A percentile compares a stretch with the other conserved stretches of the same genome.
Evolutionary conservation across 2,329 filamentous ascomycete species (phyloP).

Genomic region (Aspergillus fructus): DNA sequence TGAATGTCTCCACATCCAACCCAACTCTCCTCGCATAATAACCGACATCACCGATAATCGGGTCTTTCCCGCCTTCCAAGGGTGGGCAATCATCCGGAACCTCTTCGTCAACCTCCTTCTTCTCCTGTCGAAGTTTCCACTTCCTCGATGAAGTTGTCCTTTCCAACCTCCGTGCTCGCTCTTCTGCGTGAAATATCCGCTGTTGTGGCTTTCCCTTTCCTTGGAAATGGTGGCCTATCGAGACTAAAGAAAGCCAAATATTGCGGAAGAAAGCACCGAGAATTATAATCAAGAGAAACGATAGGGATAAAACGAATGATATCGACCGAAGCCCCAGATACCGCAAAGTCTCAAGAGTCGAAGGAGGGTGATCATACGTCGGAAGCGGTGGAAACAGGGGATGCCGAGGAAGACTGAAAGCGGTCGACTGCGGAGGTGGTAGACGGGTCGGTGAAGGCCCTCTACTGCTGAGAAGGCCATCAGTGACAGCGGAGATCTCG

Average conservation of each 20-base stretch:
- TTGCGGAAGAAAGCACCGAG: conserved; percentile 70
- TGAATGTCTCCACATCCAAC: conserved; percentile 76
- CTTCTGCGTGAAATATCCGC: conserved; percentile 73
- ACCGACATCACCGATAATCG: conserved; percentile 71
- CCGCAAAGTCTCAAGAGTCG: conserved; percentile 63
- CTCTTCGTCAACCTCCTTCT: conserved; percentile 42
- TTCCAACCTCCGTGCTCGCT: conserved; percentile 57
- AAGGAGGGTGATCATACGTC: conserved; percentile 70
- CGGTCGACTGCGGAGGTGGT: not conserved
- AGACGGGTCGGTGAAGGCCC: not conserved
- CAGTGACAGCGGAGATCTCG: conserved; percentile 12
- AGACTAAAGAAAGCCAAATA: conserved; percentile 53
- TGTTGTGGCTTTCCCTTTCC: conserved; percentile 59
- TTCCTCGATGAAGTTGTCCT: conserved; percentile 58
- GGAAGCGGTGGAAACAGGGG: conserved; percentile 78
- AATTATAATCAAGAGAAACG: conserved; percentile 75
- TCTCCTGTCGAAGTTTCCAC: conserved; percentile 57
- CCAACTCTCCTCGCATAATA: conserved; percentile 89
- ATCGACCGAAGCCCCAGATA: conserved; percentile 64
- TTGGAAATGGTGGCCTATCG: conserved; percentile 55
- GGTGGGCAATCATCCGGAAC: conserved; percentile 60
- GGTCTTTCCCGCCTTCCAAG: conserved; percentile 77
- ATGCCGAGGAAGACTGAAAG: conserved; percentile 18
- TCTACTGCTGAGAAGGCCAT: conserved; percentile 11
- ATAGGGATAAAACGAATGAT: conserved; percentile 73